Evolutionary conservation across 2,329 filamentous ascomycete genomes (phyloP), one percentile per base, ranked within the genome.

Genomic region (Diaporthe amygdali): DNA sequence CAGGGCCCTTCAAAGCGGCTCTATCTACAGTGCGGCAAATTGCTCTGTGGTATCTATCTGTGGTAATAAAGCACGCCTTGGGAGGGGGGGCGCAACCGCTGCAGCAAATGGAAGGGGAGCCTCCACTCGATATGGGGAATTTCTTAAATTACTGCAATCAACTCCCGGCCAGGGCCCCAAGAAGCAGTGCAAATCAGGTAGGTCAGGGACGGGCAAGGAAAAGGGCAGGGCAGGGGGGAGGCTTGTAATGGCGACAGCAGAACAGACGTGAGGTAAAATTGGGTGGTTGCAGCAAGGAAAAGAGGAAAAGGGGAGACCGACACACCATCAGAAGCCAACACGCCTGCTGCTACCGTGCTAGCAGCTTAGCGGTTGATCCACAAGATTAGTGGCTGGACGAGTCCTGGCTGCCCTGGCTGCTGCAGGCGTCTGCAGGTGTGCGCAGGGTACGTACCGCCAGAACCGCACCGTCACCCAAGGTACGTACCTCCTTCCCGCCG

Each of bases 111-210:
- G 59, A 49, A 64, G 44, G 59, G 44, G 59, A 49, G 44, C 44
- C 59, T 63, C 59, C 59, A 64, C 59, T 64, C 59, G 59, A 64
- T 34, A 64, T 64, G 59, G 59, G 44, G 59, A 64, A 49, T 37
- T 20, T 37, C 30, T 64, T 49, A 64, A 64, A 64, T 64, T 64
- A 37, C 41, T 49, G 59, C n/a, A 64, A 64, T 64, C 59, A 64
- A 64, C 59, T 49, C 59, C 59, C 59, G 44, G 59, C 59, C 55
- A 41, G 49, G 59, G 44, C n/a, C 47, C 44, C 30, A 37, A 49
- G 59, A 32, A 63, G 41, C 27, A n/a, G 41, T 49, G 59, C 59
- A 63, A 63, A 63, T 47, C 59, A 63, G 41, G 25, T 46, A 46
- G 56, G 56, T 39, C 25, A 46, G 17, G 55, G 37, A 27, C 44